phyloP scores from a whole-genome alignment of 2,329 filamentous ascomycete genomes.

The Akanthomyces uredinophilus region DNA sequence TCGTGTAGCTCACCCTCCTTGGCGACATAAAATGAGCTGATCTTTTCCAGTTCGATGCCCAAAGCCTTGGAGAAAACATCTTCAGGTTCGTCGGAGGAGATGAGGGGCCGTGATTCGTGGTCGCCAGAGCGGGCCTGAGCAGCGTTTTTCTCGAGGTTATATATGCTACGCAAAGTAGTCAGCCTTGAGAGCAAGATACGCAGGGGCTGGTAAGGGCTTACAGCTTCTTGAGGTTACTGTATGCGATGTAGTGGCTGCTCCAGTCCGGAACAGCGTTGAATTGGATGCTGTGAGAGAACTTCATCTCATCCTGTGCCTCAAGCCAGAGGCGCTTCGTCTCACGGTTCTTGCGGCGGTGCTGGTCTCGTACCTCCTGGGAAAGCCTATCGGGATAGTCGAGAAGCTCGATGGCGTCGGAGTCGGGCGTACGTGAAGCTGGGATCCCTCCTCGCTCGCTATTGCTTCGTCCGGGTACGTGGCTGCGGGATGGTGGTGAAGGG shows the following conservation, averaged over 20 bases:
- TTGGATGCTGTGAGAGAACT: constrained; percentile 99
- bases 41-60: constrained; percentile 88
- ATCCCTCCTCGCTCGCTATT: constrained; percentile 34
- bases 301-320: constrained; percentile 81
- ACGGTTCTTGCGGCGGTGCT: constrained; percentile 38
- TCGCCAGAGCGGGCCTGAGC: constrained; percentile 62
- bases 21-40: constrained; percentile 80
- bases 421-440: constrained; percentile 6
- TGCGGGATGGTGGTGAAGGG: constrained; percentile 18
- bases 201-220: constrained; percentile 37
- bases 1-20: constrained; percentile 86
- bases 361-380: background rate
- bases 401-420: constrained; percentile 36
- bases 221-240: constrained; percentile 99
- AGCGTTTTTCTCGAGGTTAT: constrained; percentile 82
- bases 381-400: constrained; percentile 31
- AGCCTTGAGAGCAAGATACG: background rate
- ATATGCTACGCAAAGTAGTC: constrained; percentile 59
- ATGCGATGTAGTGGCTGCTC: constrained; percentile 96
- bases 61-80: constrained; percentile 75
- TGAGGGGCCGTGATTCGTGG: constrained; percentile 78
- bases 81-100: constrained; percentile 70
- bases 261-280: constrained; percentile 99
- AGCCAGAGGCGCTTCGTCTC: constrained; percentile 64
- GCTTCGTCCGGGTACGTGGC: constrained; percentile 15